Base-by-base conservation (phyloP, 2,329 filamentous ascomycete genomes). In the Colletotrichum noveboracense region DNA sequence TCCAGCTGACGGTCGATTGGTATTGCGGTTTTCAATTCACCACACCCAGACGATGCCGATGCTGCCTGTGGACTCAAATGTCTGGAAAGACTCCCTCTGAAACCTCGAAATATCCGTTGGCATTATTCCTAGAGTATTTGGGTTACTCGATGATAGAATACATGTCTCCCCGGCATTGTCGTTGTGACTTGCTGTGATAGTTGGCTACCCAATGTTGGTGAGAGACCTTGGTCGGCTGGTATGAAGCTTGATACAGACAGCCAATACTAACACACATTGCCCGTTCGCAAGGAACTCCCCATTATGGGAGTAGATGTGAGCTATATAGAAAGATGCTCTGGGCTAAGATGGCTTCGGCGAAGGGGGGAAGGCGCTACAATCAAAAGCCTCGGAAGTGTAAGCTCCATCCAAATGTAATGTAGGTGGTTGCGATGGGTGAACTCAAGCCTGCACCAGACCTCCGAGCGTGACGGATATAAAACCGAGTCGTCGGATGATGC, bases 191-290 rank as follows among this genome's bases (percentile, higher is more conserved):
- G 9, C 9, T 7, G 5, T 12, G 18, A 12, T 48, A 0, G 3
- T 12, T n/a, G 0, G n/a, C 43, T 1, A 52, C 2, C 43, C 4
- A 7, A 7, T 0, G 0, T 48, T 21, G n/a, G 43, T 7, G n/a
- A 7, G 6, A 13, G 10, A 21, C 3, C 43, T 48, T 13, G 6
- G 0, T 48, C n/a, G 1, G 6, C n/a, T 21, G 10, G 4, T 48
- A 3, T 7, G 6, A 12, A 48, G 6, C n/a, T 21, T 48, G n/a
- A 18, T 0, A 12, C 38, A 18, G 1, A 12, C 18, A 0, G 16
- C 0, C 2, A 38, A 0, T 0, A 18, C 5, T 0, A 38, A 7
- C 36, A 0, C 16, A 38, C 16, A 38, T 38, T 38, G 36, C 2
- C 5, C 5, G 16, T 38, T 38, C 7, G 36, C 2, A 18, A 7